Percentiles rank a stretch among this genome's conserved stretches.
phyloP scores from a whole-genome alignment of 129 eudicot species.

The Gnaphalium uliginosum region DNA sequence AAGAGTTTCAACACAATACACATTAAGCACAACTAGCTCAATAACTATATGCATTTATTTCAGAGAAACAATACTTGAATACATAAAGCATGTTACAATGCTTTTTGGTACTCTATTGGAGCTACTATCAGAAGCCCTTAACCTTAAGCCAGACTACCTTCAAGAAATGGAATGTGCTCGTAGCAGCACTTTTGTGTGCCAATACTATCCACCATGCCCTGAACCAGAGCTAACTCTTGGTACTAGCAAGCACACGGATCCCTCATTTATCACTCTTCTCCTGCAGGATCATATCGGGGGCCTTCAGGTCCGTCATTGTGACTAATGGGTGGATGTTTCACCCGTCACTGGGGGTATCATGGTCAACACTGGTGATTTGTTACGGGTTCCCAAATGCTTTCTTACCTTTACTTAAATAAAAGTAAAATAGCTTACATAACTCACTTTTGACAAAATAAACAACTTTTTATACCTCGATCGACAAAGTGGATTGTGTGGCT shows the following conservation, averaged over 20 bases:
- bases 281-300: conserved; percentile 56
- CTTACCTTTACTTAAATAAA: not conserved
- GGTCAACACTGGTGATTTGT: conserved; percentile 57
- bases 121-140: conserved; percentile 58
- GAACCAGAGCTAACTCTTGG: conserved; percentile 64
- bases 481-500: not conserved
- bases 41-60: no score
- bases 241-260: conserved; percentile 47
- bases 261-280: conserved; percentile 55
- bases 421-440: not conserved
- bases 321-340: conserved; percentile 55
- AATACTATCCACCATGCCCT: conserved; percentile 67
- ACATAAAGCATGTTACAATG: conserved; percentile 30
- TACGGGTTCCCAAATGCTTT: conserved; percentile 45
- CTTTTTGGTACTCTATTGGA: conserved; percentile 37
- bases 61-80: conserved; percentile 47
- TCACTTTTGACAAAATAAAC: no score
- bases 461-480: no score
- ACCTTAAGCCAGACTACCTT: conserved; percentile 42
- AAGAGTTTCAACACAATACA: no score
- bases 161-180: conserved; percentile 33
- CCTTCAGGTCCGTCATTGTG: conserved; percentile 46
- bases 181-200: conserved; percentile 38
- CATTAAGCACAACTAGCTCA: no score
- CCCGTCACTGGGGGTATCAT: conserved; percentile 44